A percentile compares a stretch with the other conserved stretches of the same genome.
These are phyloP conservation scores for Aaosphaeria arxii DNA, from an alignment of 2,329 filamentous ascomycete genomes.

Conservation along the genomic window DNA sequence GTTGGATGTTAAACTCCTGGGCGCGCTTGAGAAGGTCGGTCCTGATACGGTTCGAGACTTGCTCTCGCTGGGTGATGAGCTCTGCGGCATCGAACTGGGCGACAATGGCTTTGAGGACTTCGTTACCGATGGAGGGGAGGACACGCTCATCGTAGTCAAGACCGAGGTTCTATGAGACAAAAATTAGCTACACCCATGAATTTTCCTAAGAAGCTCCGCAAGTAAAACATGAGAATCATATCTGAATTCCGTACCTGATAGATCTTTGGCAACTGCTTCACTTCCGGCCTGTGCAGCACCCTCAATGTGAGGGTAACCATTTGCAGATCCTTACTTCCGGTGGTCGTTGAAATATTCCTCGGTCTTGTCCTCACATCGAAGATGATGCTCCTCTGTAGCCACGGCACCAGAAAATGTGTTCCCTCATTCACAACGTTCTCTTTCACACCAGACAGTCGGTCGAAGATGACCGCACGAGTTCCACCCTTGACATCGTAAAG, in stretches of 20 bases:
- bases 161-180: slow-evolving; percentile 74
- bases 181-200: neutral
- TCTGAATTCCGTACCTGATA: slow-evolving; percentile 73
- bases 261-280: slow-evolving; percentile 90
- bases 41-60: slow-evolving; percentile 91
- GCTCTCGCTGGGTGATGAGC: slow-evolving; percentile 96
- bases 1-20: slow-evolving; percentile 95
- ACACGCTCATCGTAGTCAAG: slow-evolving; percentile 85
- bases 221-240: neutral
- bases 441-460: slow-evolving; percentile 87
- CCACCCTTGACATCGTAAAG: slow-evolving; percentile 98
- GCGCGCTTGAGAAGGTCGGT: slow-evolving; percentile 89
- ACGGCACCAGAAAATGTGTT: slow-evolving; percentile 93
- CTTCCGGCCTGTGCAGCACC: slow-evolving; percentile 91
- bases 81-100: slow-evolving; percentile 54
- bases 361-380: slow-evolving; percentile 98
- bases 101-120: slow-evolving; percentile 55
- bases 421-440: slow-evolving; percentile 91
- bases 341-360: slow-evolving; percentile 95
- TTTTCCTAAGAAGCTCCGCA: neutral
- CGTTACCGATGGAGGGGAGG: slow-evolving; percentile 54
- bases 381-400: slow-evolving; percentile 90
- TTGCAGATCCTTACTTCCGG: slow-evolving; percentile 97
- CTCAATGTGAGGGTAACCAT: slow-evolving; percentile 98
- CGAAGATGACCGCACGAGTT: slow-evolving; percentile 95